Evolutionary conservation across 108 stramenopile genomes (phyloP).

Genomic region (Nitzschia sp.): DNA sequence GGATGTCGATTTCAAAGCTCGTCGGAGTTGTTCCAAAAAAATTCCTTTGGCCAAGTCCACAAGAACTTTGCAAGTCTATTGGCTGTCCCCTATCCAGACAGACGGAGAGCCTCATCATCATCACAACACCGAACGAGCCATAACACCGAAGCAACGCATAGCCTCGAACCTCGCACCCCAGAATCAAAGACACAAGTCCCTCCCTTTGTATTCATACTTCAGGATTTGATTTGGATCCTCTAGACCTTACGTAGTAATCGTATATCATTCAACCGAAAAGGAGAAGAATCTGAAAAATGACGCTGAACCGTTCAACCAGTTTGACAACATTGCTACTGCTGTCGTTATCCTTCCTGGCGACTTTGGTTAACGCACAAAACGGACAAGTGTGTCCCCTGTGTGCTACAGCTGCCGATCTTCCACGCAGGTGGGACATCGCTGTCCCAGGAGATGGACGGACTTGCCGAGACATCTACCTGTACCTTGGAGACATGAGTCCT

Average conservation of each 20-base stretch:
- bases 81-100: neutral
- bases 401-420: slow-evolving; percentile 2
- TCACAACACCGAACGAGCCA: too few relatives aligned
- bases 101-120: too few relatives aligned
- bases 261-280: neutral
- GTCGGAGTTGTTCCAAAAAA: neutral
- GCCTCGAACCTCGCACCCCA: too few relatives aligned
- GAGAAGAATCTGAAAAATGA: neutral
- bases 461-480: slow-evolving; percentile 11
- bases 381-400: slow-evolving; percentile 13
- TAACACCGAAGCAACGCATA: too few relatives aligned
- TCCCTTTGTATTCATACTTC: too few relatives aligned
- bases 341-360: neutral
- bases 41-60: neutral
- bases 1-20: neutral
- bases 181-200: too few relatives aligned
- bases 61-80: neutral
- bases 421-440: slow-evolving; percentile 4
- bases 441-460: slow-evolving; percentile 5
- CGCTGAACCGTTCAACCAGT: neutral
- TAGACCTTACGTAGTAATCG: too few relatives aligned
- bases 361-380: neutral
- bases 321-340: neutral
- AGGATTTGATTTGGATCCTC: too few relatives aligned
- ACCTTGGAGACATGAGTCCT: neutral